Base-by-base conservation (phyloP, 371 early-diverging fungal genomes). In the Rhizomucor pusillus region DNA sequence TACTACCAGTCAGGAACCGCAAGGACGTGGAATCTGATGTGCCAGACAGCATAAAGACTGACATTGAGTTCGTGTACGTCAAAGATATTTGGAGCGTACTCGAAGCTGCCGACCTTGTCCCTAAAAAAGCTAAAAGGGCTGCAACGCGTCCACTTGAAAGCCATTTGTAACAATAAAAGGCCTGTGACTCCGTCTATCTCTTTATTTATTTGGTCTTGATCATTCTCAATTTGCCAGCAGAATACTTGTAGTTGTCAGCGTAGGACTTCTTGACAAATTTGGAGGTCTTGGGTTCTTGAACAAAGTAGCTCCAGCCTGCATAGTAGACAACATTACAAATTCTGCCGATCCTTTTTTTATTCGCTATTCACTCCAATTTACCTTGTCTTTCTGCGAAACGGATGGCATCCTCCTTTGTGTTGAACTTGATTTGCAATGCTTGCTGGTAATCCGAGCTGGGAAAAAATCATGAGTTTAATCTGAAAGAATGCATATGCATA, bases 301-400 rank as follows among this genome's bases (percentile, higher is more conserved):
- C 88, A 73, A 81, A 85, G 69, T 91, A 93, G 49, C 87, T 84
- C 88, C 93, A 96, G 6, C 84, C 86, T 82, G 20, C 25, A 7
- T 12, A 1, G 5, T n/a, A 24, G 9, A n/a, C 11, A 43, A 29
- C 29, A 29, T 29, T 5, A 29, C 7, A 7, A 29, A 5, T 29
- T 5, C 29, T 29, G 7, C 5, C 7, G 29, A 3, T 29, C 5
- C 29, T 29, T 29, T 5, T 29, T 29, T 29, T 29, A 29, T 3
- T n/a, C n/a, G n/a, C n/a, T n/a, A 16, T 43, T 43, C n/a, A 7
- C 14, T 33, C 9, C 0, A 45, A 16, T 44, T 12, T 73, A 63
- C 96, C 98, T 75, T 97, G 94, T 63, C 89, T 90, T 66, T 94
- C 93, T 20, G 95, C 95, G 73, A 96, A 98, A 34, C 69, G 67